A percentile compares a stretch with the other conserved stretches of the same genome.
Evolutionary conservation across 2,329 filamentous ascomycete genomes (phyloP).

Genomic region (Pseudopithomyces chartarum): DNA sequence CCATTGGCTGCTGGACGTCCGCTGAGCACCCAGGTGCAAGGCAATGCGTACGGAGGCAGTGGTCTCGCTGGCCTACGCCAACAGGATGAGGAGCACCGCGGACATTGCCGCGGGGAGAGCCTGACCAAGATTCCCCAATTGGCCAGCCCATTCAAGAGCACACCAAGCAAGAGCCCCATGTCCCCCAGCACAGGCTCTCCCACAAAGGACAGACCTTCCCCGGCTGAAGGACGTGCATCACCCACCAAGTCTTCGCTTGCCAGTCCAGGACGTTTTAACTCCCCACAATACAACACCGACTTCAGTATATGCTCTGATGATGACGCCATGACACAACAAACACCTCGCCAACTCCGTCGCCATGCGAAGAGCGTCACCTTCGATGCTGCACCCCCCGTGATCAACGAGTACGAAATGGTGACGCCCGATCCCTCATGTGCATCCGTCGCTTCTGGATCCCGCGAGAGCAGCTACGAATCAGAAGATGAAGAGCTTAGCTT

Average conservation of each 20-base stretch:
- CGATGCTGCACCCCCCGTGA: slow-evolving; percentile 86
- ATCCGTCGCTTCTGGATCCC: slow-evolving; percentile 84
- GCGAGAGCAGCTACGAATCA: slow-evolving; percentile 91
- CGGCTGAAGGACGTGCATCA: slow-evolving; percentile 60
- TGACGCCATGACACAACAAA: slow-evolving; percentile 63
- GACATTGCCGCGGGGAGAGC: slow-evolving; percentile 58
- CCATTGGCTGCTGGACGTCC: slow-evolving; percentile 71
- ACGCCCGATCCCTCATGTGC: slow-evolving; percentile 83
- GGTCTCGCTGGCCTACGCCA: slow-evolving; percentile 55
- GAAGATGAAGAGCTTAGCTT: slow-evolving; percentile 71
- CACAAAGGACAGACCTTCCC: slow-evolving; percentile 29
- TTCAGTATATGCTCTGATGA: slow-evolving; percentile 43
- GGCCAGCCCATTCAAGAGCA: slow-evolving; percentile 58
- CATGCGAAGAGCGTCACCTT: slow-evolving; percentile 98
- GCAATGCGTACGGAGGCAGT: slow-evolving; percentile 69
- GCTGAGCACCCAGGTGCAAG: slow-evolving; percentile 66
- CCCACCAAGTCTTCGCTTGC: slow-evolving; percentile 91
- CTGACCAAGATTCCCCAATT: slow-evolving; percentile 64
- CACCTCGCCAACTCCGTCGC: slow-evolving; percentile 72
- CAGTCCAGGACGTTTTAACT: slow-evolving; percentile 61
- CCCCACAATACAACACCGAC: slow-evolving; percentile 47
- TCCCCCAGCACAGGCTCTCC: slow-evolving; percentile 18
- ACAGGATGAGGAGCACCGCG: slow-evolving; percentile 30
- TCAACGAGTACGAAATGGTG: slow-evolving; percentile 98
- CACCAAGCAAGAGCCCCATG: slow-evolving; percentile 64